Evolutionary conservation across 2,329 filamentous ascomycete genomes (phyloP), one percentile per base, ranked within the genome.

Genomic region (Cyclaneusma minus): DNA sequence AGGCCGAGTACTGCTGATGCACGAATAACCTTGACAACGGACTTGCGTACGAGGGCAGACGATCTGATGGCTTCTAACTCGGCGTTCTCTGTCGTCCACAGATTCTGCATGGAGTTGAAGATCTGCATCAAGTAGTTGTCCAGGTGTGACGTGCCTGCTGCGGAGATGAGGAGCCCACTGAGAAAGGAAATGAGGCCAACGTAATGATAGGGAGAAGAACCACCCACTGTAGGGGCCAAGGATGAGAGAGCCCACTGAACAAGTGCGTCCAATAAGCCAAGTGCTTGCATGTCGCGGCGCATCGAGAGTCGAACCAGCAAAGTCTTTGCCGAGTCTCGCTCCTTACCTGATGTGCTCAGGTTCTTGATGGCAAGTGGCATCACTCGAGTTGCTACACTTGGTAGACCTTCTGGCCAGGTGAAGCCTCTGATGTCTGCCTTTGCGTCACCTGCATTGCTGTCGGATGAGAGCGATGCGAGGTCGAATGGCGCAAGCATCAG

Each of bases 401-500:
- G 83, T 2, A 83, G 54, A 16, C 67, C 53, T 2, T 47, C 38
- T 0, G 75, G 67, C 50, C 79, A 64, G 6, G 48, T 42, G 11
- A 82, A 53, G 2, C 59, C 62, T 0, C 52, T 41, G 2, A 68
- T 53, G 3, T 35, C 37, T 1, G 55, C 52, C 4, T 54, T 42
- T 11, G 53, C 50, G 3, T 55, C 46, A 30, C 64, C 56, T 16
- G 64, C 60, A 11, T 58, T 48, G 16, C 62, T 59, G 2, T 56
- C 51, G 3, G 67, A 68, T 2, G 85, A 94, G 33, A 98, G 85
- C 3, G 81, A 84, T 3, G 75, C 66, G 27, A 98, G 58, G 41
- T 94, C 85, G 51, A 98, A 98, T 0, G 89, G 89, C 2, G 83
- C 83, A 16, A 87, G 63, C 31, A 87, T 60, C 10, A 89, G 56